These are phyloP conservation scores for Cryptococcus maquisensis DNA, from an alignment of 1,284 basidiomycete genomes.

Conservation along the genomic window DNA sequence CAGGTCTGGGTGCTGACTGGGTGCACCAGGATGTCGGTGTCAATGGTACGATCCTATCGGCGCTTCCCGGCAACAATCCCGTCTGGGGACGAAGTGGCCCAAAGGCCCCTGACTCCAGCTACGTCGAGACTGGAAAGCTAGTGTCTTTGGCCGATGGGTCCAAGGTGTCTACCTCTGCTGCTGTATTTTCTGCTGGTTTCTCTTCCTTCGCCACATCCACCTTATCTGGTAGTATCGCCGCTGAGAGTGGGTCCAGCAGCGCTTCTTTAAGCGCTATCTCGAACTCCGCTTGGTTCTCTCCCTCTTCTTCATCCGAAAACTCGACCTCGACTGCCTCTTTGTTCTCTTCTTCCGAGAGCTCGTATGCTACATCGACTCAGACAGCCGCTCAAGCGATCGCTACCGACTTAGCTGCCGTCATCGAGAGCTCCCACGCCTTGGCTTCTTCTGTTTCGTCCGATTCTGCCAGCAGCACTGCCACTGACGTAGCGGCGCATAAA, in stretches of 20 bases:
- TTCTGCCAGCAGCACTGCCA: too few species aligned
- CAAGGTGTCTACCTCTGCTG: neutral
- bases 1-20: neutral
- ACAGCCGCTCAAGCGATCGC: too few species aligned
- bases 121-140: slow-evolving; percentile 10
- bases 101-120: slow-evolving; percentile 8
- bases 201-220: neutral
- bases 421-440: too few species aligned
- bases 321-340: neutral
- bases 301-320: too few species aligned
- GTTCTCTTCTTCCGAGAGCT: too few species aligned
- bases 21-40: slow-evolving; percentile 12
- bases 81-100: slow-evolving; percentile 10
- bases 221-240: neutral
- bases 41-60: slow-evolving; percentile 3
- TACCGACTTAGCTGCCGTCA: too few species aligned
- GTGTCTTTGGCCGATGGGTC: neutral
- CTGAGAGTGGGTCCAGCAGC: neutral
- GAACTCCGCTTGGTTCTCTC: too few species aligned
- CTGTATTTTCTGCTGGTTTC: neutral
- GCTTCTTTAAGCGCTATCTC: too few species aligned
- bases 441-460: too few species aligned
- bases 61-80: slow-evolving; percentile 23
- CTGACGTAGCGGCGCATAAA: too few species aligned
- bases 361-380: too few species aligned